Conservation (phyloP, 306 rosid species). For the Cyamopsis tetragonoloba region DNA sequence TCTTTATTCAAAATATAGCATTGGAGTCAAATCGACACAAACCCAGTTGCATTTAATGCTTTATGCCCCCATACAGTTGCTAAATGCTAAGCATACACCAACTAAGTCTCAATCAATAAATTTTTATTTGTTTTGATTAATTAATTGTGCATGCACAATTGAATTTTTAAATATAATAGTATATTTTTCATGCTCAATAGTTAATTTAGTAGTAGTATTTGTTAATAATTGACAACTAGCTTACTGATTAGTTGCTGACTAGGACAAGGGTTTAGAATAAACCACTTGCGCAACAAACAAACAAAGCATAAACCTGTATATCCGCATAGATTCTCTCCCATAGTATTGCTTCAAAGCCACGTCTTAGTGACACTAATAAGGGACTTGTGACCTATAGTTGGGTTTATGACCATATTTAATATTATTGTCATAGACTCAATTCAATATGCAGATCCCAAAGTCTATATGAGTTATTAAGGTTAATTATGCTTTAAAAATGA, state of each 20-base stretch:
- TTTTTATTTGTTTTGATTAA: not conserved
- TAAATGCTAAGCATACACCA: not conserved
- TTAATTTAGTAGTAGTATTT: not conserved
- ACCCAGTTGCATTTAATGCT: conserved; percentile 29
- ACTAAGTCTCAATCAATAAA: not conserved
- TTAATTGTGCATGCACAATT: conserved; percentile 5
- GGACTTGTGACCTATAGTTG: not conserved
- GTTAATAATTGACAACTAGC: not conserved
- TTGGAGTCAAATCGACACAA: conserved; percentile 20
- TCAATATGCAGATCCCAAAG: too few species aligned
- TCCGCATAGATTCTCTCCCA: conserved; percentile 14
- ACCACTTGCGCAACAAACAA: conserved; percentile 24
- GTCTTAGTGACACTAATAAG: not conserved
- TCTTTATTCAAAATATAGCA: not conserved
- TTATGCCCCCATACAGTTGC: not conserved
- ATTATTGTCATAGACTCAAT: too few species aligned
- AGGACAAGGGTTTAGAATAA: not conserved
- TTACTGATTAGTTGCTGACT: conserved; percentile 15
- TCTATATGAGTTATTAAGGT: too few species aligned
- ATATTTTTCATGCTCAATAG: not conserved
- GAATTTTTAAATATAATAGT: not conserved
- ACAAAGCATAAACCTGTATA: not conserved
- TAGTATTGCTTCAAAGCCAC: conserved; percentile 23
- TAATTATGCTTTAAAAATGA: too few species aligned
- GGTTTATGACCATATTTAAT: too few species aligned